These are phyloP conservation scores for Pestalotiopsis sp. DNA, from an alignment of 2,329 filamentous ascomycete genomes.

Conservation along the genomic window DNA sequence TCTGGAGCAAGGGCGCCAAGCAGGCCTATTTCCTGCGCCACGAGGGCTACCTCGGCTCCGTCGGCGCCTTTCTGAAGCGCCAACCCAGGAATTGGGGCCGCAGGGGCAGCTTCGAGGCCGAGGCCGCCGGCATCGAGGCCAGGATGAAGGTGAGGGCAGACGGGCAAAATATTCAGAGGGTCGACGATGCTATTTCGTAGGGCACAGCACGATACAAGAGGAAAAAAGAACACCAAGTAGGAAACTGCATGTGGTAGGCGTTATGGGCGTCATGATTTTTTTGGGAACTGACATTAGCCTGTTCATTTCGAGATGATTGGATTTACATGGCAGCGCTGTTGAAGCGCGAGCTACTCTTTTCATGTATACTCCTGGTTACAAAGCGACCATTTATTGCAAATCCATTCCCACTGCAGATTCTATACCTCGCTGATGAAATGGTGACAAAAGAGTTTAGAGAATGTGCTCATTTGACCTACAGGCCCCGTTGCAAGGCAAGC, in stretches of 20 bases:
- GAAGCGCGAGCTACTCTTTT: background rate
- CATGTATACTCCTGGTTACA: background rate
- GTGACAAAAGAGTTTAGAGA: background rate
- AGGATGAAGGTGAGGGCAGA: constrained; percentile 24
- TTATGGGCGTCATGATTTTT: background rate
- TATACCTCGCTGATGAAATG: background rate
- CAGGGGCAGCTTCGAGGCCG: constrained; percentile 71
- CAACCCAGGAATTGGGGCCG: constrained; percentile 92
- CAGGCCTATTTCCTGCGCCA: constrained; percentile 96
- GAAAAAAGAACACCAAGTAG: background rate
- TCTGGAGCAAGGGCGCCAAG: constrained; percentile 93
- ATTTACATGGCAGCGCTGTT: background rate
- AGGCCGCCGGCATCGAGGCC: constrained; percentile 34
- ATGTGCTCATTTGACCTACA: background rate
- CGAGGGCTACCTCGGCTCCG: constrained; percentile 91
- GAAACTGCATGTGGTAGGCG: background rate
- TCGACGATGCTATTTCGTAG: constrained; percentile 12
- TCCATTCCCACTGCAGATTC: background rate
- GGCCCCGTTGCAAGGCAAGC: no score
- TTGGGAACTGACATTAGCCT: background rate
- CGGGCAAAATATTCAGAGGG: background rate
- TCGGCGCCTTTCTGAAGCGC: constrained; percentile 90
- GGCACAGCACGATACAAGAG: background rate
- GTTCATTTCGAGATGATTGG: background rate
- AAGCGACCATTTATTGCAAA: background rate